Percentiles rank a stretch among this genome's conserved stretches.
These are phyloP conservation scores for Castanospermum australe DNA, from an alignment of 306 rosid genomes.

Conservation along the genomic window DNA sequence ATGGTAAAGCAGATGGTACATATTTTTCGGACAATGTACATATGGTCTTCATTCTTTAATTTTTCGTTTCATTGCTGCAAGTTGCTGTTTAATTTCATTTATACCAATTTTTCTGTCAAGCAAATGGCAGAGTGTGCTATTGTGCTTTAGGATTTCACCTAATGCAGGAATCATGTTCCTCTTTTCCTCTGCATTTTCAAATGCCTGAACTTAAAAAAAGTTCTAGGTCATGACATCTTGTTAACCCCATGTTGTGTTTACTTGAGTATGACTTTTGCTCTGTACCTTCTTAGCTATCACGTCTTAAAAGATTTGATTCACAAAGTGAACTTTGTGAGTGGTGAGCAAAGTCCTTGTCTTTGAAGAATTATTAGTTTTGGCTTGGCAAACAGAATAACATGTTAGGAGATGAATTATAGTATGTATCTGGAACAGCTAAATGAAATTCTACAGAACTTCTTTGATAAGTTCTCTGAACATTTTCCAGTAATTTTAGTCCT, in stretches of 20 bases:
- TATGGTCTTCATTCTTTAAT: not conserved
- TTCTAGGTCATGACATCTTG: not conserved
- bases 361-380: no score
- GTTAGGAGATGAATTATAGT: no score
- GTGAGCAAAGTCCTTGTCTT: not conserved
- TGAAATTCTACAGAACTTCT: no score
- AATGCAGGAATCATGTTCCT: not conserved
- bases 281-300: no score
- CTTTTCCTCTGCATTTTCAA: not conserved
- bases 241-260: not conserved
- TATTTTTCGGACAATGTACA: not conserved
- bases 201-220: not conserved
- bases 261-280: no score
- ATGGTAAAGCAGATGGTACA: not conserved
- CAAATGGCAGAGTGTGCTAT: not conserved
- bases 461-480: no score
- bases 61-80: not conserved
- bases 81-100: no score
- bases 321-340: not conserved
- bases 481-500: no score
- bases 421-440: no score
- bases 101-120: not conserved
- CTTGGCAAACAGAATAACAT: no score
- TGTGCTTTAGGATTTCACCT: not conserved
- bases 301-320: no score